phyloP scores from a whole-genome alignment of 495 filamentous ascomycete species.

The Penicillium soppii region DNA sequence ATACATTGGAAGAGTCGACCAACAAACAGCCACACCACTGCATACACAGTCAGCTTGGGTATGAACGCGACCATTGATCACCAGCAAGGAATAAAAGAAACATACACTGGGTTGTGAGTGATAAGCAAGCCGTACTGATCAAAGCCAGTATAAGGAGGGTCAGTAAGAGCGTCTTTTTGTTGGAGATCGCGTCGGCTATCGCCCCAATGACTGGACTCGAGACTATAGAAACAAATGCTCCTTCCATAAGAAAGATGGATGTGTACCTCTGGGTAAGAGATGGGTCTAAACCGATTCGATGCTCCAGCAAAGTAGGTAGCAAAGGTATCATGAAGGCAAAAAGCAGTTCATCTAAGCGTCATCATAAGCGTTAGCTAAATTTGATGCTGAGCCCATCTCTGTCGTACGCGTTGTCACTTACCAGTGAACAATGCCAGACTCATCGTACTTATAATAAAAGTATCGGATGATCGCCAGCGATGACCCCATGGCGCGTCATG shows the following conservation, averaged over 20 bases:
- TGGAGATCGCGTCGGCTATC: slow-evolving; percentile 18
- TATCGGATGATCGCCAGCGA: slow-evolving; percentile 5
- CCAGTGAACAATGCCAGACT: neutral
- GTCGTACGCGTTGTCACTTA: neutral
- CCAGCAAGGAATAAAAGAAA: neutral
- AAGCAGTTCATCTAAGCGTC: neutral
- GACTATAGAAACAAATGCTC: slow-evolving; percentile 18
- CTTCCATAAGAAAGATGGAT: slow-evolving; percentile 20
- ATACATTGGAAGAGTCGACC: slow-evolving; percentile 31
- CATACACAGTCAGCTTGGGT: neutral
- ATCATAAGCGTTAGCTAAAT: neutral
- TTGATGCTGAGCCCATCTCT: too few species aligned
- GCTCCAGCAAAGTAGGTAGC: slow-evolving; percentile 23
- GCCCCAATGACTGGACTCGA: slow-evolving; percentile 5
- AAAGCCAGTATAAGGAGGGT: slow-evolving; percentile 13
- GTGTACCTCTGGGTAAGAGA: slow-evolving; percentile 19
- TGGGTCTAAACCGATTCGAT: slow-evolving; percentile 18
- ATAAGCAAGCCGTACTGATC: slow-evolving; percentile 15
- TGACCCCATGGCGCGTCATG: slow-evolving; percentile 1
- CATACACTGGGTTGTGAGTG: slow-evolving; percentile 11
- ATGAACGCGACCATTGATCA: neutral
- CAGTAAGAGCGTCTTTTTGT: slow-evolving; percentile 19
- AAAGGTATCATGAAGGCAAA: slow-evolving; percentile 26
- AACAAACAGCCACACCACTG: slow-evolving; percentile 25
- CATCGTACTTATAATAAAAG: neutral